A percentile compares a stretch with the other conserved stretches of the same genome.
Conservation (phyloP, 2,329 filamentous ascomycete genomes). For the Pseudogymnoascus sp. region DNA sequence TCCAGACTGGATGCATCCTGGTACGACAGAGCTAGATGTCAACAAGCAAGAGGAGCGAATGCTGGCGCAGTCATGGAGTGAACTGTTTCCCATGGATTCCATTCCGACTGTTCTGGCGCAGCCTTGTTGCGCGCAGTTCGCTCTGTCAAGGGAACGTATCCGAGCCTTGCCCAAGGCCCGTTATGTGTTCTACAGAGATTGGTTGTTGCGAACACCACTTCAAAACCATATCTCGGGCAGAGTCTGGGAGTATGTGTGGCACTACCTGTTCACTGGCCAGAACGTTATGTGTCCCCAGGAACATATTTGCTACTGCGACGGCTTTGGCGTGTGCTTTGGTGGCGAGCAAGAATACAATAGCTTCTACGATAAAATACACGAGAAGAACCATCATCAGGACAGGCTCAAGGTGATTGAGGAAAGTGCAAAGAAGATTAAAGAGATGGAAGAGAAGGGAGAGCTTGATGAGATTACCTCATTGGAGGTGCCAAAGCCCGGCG, state of each 20-base stretch:
- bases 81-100: constrained; percentile 38
- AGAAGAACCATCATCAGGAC: background rate
- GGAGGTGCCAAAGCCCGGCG: constrained; percentile 1
- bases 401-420: constrained; percentile 6
- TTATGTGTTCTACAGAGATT: constrained; percentile 50
- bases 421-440: constrained; percentile 16
- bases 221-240: constrained; percentile 49
- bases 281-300: constrained; percentile 23
- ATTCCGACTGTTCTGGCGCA: constrained; percentile 45
- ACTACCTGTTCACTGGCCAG: constrained; percentile 30
- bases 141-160: constrained; percentile 47
- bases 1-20: constrained; percentile 49
- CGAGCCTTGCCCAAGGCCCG: constrained; percentile 40
- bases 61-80: constrained; percentile 39
- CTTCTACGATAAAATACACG: constrained; percentile 17
- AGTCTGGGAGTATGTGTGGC: constrained; percentile 60
- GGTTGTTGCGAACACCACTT: constrained; percentile 48
- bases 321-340: constrained; percentile 29
- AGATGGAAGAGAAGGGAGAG: constrained; percentile 12
- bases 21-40: constrained; percentile 32
- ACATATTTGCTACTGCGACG: constrained; percentile 28
- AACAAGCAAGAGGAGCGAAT: constrained; percentile 40
- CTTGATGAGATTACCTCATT: constrained; percentile 1
- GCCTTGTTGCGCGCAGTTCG: constrained; percentile 60
- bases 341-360: constrained; percentile 21